Base-by-base conservation (phyloP, 805 yeast genomes). In the Wickerhamiella sergipiensis region DNA sequence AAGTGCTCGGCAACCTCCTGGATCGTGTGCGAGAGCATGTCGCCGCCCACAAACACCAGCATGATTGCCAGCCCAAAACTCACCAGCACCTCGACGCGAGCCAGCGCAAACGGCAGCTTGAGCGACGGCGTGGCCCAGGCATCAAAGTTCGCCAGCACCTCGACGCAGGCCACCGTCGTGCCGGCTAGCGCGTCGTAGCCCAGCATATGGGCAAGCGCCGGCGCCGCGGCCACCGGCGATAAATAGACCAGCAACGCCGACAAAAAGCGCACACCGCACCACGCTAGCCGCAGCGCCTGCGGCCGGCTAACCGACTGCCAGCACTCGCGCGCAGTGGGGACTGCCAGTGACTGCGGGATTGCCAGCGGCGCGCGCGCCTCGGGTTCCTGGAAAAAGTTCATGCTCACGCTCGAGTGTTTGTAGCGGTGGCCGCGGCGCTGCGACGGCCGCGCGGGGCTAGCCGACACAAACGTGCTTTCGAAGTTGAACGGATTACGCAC, bases 311-410 rank as follows among this genome's bases (percentile, higher is more conserved):
- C 71, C 52, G 87, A 81, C 21, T 71, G 71, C 31, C 77, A 55
- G 48, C 85, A 73, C 63, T 90, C 96, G 15, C 63, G 62, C 15
- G 75, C 60, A 43, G 72, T 81, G 1, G 96, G 96, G 8, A 88
- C 79, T 17, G 88, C 85, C 56, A 81, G 75, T 59, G 75, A 75
- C 36, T 75, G 76, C 0, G 88, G 85, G 17, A 80, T 68, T 43
- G 78, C 72, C 36, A 72, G 67, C 0, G 88, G 83, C 4, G 83
- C 80, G 38, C 81, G 72, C 42, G 73, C 78, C 15, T 88, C 83
- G 1, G 97, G 95, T 61, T 90, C 97, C 65, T 86, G 95, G 64
- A 92, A 90, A 64, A 90, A 76, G 65, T 90, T 89, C 92, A 90
- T 84, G 5, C 95, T 87, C 6, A 90, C 95, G 8, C 96, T 88